Conservation (phyloP, 164 flowering plant species). For the Umbellularia californica region DNA sequence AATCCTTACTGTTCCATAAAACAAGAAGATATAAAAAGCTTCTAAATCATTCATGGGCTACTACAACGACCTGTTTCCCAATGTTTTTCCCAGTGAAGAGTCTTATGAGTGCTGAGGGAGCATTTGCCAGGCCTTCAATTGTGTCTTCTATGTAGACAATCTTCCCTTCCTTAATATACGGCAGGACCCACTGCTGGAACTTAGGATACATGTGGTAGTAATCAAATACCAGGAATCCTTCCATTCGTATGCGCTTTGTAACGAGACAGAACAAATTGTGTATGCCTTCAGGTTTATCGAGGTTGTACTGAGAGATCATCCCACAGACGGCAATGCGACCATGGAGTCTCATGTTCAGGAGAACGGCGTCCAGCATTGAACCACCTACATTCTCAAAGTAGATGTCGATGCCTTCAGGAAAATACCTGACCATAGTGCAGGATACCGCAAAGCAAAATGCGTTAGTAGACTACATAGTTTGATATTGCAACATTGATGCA, state of each 20-base stretch:
- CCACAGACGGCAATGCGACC: slow-evolving; percentile 32
- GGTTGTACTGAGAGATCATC: slow-evolving; percentile 39
- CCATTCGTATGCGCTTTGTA: slow-evolving; percentile 23
- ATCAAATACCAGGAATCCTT: slow-evolving; percentile 30
- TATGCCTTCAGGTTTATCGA: slow-evolving; percentile 26
- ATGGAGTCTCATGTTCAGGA: slow-evolving; percentile 31
- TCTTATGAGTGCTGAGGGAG: slow-evolving; percentile 23
- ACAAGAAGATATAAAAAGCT: too few relatives aligned
- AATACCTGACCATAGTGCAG: slow-evolving; percentile 18
- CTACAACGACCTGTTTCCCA: slow-evolving; percentile 26
- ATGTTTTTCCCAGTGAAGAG: slow-evolving; percentile 25
- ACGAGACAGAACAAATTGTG: slow-evolving; percentile 24
- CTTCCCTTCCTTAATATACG: slow-evolving; percentile 26
- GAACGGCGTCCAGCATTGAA: slow-evolving; percentile 43
- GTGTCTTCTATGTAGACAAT: slow-evolving; percentile 27
- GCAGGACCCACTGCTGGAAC: slow-evolving; percentile 24
- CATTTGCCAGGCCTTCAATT: slow-evolving; percentile 27
- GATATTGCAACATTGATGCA: too few relatives aligned
- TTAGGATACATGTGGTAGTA: slow-evolving; percentile 27
- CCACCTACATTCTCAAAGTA: slow-evolving; percentile 45
- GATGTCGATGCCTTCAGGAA: slow-evolving; percentile 32
- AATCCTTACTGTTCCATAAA: too few relatives aligned
- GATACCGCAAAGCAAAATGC: too few relatives aligned
- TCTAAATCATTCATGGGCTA: slow-evolving; percentile 17
- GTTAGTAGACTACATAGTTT: too few relatives aligned